Percentiles rank a stretch among this genome's conserved stretches.
These are phyloP conservation scores for Boletus subcaerulescens DNA, from an alignment of 768 basidiomycete genomes.

Conservation along the genomic window DNA sequence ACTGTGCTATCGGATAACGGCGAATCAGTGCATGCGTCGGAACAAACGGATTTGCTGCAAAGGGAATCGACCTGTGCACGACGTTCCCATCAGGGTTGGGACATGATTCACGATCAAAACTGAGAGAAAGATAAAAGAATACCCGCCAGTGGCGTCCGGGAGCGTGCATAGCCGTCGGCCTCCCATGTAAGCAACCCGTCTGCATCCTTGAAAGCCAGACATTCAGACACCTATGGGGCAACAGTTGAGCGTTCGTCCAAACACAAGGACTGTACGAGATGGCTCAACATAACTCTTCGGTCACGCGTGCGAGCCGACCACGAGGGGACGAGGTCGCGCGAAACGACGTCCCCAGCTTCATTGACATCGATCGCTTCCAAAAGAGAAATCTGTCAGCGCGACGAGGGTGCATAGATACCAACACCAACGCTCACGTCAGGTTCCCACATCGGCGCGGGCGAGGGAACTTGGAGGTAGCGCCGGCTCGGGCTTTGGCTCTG, in stretches of 20 bases:
- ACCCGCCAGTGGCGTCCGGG: neutral
- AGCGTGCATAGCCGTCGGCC: neutral
- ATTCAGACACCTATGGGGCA: conserved; percentile 7
- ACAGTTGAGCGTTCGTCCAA: conserved; percentile 1
- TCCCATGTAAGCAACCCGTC: neutral
- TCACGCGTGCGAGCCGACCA: conserved; percentile 12
- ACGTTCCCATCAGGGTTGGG: conserved; percentile 9
- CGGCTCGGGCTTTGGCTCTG: neutral
- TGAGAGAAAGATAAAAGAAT: neutral
- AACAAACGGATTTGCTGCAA: neutral
- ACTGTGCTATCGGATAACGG: conserved; percentile 16
- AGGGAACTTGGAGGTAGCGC: conserved; percentile 18
- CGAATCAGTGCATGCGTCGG: neutral
- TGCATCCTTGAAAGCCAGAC: neutral
- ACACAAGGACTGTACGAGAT: neutral
- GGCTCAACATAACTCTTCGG: conserved; percentile 18
- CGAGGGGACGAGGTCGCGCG: conserved; percentile 12
- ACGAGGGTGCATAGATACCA: neutral
- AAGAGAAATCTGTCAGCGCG: neutral
- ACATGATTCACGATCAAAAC: neutral
- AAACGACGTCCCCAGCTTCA: conserved; percentile 4
- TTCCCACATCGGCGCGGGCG: conserved; percentile 11
- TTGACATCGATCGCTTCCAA: neutral
- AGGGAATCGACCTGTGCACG: conserved; percentile 4
- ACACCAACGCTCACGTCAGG: conserved; percentile 1